Base-by-base conservation (phyloP, 495 filamentous ascomycete genomes). In the Aspergillus bridgeri region DNA sequence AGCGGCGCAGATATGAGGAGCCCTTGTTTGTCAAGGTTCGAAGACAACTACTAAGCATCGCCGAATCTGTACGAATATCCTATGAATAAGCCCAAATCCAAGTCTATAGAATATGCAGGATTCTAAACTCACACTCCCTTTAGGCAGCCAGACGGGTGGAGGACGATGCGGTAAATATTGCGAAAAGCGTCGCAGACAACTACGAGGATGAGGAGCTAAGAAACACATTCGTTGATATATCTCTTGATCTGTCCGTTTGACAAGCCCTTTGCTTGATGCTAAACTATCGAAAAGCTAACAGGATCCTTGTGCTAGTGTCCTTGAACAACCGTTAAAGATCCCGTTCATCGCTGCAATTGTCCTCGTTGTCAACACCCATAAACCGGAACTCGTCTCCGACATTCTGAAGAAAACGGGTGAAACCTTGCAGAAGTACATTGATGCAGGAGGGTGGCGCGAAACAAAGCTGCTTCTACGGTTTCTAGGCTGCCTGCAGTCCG, bases 291-390 rank as follows among this genome's bases (percentile, higher is more conserved):
- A 17, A 25, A 38, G 42, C 60, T 62, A 38, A 62, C 43, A 13
- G 18, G 21, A 15, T 43, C 3, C 9, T 33, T 42, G 6, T 33
- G 42, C 18, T 42, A 83, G 79, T 44, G 78, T 87, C 44, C 64
- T 92, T 20, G 94, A 99, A 73, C 94, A 99, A 72, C 93, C 95
- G 0, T 86, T 99, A 72, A 97, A 97, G 75, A 93, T 91, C 52
- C 95, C 94, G 2, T 97, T 96, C 69, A 79, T 94, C 52, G 92
- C 91, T 24, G 88, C 87, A 22, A 84, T 92, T 3, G 79, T 92
- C 24, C 78, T 96, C 49, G 81, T 89, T 46, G 78, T 84, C 56
- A 94, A 97, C 73, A 78, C 80, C 33, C 72, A 87, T 57, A 90
- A 89, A 54, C 80, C 85, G 20, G 88, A 93, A 59, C 75, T 94